Evolutionary conservation across 2,329 filamentous ascomycete species (phyloP), one percentile per base, ranked within the genome.

Genomic region (Calonectria crousiana): DNA sequence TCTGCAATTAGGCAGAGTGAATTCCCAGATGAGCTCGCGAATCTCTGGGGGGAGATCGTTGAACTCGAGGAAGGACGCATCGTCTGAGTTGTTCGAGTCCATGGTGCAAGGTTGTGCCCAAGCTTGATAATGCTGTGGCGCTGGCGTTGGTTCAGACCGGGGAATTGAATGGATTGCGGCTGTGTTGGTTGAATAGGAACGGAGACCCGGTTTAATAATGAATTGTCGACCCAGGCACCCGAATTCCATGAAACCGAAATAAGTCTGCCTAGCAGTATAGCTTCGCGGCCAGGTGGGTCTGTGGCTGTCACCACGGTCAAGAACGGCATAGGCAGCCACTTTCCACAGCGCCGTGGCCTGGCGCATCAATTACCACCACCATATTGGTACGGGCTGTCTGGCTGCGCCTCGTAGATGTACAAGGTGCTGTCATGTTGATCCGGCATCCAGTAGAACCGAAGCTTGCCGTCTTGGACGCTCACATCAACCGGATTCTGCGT

Each of bases 401-500:
- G 76, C 70, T 83, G 76, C 3, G 86, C 85, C 80, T 89, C 88
- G 74, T 87, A 88, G 0, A 87, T 83, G 76, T 88, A 89, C 72
- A 90, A 71, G 5, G 85, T 87, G 49, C 85, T 85, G 62, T 86
- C 85, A 58, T 84, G 83, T 78, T 88, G 86, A 75, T 89, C 87
- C 1, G 88, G 88, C 74, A 88, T 77, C 74, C 86, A 87, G 75
- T 87, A 88, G 32, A 89, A 77, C 72, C 87, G 81, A 82, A 89
- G 68, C 76, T 82, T 85, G 1, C 87, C 87, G 67, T 86, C 81
- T 14, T 86, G 83, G 5, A 89, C 80, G 13, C 84, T 83, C 3
- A 86, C 84, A 69, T 89, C 87, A 74, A 89, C 83, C 3, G 88
- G 88, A 73, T 89, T 89, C 83, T 88, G 85, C 10, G 88, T 88